Evolutionary conservation across 2,329 filamentous ascomycete species (phyloP), one percentile per base, ranked within the genome.

Genomic region (Ustulina deusta): DNA sequence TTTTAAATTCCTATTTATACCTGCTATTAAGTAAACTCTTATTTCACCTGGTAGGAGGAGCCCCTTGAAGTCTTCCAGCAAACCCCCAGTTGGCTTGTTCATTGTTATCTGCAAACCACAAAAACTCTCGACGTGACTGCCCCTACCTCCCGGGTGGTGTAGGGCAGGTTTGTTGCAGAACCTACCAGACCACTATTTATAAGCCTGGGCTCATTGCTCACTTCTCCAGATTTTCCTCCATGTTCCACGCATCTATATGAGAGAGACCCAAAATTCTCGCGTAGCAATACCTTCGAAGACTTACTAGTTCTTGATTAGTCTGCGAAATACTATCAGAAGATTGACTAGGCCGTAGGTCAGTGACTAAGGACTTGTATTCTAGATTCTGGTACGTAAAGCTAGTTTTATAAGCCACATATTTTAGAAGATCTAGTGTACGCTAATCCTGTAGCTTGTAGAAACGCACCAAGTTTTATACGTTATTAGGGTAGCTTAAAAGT

Each of bases 1-100:
- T 17, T 42, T 49, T 29, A 49, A 49, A 49, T 49, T 49, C 13
- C 13, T 49, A 49, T 49, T 27, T 49, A 49, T 49, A 49, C 13
- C 11, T 13, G 29, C 15, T 52, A 52, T 52, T 52, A 34, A 52
- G 3, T 52, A 52, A 52, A 52, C n/a, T 52, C 11, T 2, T 52
- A 34, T 52, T 52, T 52, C 9, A 52, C 13, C 5, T n/a, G 34
- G 7, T 32, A 32, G 6, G 6, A 52, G 34, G 3, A 49, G 46
- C 46, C 6, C 6, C 2, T 49, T 49, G 27, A 3, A 49, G 7
- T 49, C 27, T 25, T 17, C 6, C 27, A 49, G 6, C 27, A 29
- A 49, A 49, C 11, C 25, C 6, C 6, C 27, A 17, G 15, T 49
- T 49, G 6, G 20, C 7, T 49, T 49, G 9, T 49, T 49, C 27